Percentiles rank a stretch among this genome's conserved stretches.
These are phyloP conservation scores for Suillus paluster DNA, from an alignment of 768 basidiomycete genomes.

Conservation along the genomic window DNA sequence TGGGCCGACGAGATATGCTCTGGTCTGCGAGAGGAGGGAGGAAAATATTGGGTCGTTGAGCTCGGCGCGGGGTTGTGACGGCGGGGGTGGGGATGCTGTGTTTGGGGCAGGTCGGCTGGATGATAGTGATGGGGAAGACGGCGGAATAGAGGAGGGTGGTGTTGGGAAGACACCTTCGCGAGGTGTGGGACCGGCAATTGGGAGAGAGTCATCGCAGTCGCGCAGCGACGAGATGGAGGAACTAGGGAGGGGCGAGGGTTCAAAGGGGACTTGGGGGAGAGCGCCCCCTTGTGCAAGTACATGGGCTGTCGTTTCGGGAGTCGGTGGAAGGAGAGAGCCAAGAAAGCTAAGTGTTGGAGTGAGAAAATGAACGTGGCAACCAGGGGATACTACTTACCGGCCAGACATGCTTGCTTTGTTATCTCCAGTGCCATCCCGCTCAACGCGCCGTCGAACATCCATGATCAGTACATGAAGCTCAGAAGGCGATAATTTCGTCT, in stretches of 20 bases:
- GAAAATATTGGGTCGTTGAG: slow-evolving; percentile 49
- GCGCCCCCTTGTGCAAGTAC: slow-evolving; percentile 69
- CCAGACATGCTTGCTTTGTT: neutral
- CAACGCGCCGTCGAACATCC: slow-evolving; percentile 79
- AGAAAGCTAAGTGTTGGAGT: slow-evolving; percentile 48
- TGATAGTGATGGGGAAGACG: slow-evolving; percentile 30
- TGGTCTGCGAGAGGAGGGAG: slow-evolving; percentile 71
- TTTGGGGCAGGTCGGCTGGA: slow-evolving; percentile 29
- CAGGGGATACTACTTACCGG: neutral
- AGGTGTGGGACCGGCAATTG: slow-evolving; percentile 18
- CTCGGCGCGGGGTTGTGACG: neutral
- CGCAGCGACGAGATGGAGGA: slow-evolving; percentile 1
- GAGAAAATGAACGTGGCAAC: neutral
- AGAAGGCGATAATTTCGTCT: slow-evolving; percentile 67
- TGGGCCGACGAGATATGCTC: slow-evolving; percentile 59
- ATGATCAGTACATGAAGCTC: slow-evolving; percentile 72
- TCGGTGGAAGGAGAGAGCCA: slow-evolving; percentile 76
- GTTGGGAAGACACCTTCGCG: slow-evolving; percentile 23
- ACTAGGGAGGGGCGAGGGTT: neutral
- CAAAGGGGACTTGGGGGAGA: slow-evolving; percentile 13
- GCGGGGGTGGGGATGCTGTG: neutral
- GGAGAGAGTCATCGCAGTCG: slow-evolving; percentile 4
- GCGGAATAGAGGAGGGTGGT: slow-evolving; percentile 22
- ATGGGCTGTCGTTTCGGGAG: slow-evolving; percentile 69
- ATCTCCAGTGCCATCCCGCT: slow-evolving; percentile 58